Evolutionary conservation across 345 rosid species (phyloP), one percentile per base, ranked within the genome.

Genomic region (Citrus sinensis): DNA sequence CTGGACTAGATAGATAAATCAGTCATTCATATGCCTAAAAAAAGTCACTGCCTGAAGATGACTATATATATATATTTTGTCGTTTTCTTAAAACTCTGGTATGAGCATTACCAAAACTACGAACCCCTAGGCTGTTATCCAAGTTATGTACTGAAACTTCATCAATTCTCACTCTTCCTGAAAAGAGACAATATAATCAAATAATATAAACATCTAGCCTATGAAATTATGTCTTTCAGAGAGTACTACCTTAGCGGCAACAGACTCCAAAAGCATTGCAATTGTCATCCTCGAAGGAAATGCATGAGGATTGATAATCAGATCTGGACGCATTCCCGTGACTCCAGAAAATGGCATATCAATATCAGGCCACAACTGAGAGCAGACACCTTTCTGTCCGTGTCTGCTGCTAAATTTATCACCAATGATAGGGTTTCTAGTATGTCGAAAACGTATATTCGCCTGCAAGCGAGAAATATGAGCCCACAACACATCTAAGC

Each of bases 231-330:
- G 78, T n/a, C 37, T 8, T 42, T 29, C 39, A 13, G 72, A 40
- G 3, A 27, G 27, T 9, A 40, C 40, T 83, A 95, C 99, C 98
- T 96, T 96, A n/a, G 98, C 99, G 80, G 97, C 98, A 76, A 94
- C 82, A 58, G 97, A 91, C 83, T 96, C 99, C 76, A 96, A 82
- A 89, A 96, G 99, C 99, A 96, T 96, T 73, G 93, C 99, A 24
- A 96, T 94, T 67, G 97, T 94, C 97, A 94, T 96, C 86, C 99
- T 89, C 13, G 99, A 96, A 80, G 99, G 99, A 87, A 96, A 96
- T 62, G 99, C 99, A 82, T 94, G 98, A 5, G 99, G 99, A 86
- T 96, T 96, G 74, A 96, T 94, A 71, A 96, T 96, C 78, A 96
- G 88, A 92, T 96, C 99, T 49, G 99, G 99, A 69, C 95, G 97